Base-by-base conservation (phyloP, 176 grass and related monocot genomes). In the Rhynchospora breviuscula region DNA sequence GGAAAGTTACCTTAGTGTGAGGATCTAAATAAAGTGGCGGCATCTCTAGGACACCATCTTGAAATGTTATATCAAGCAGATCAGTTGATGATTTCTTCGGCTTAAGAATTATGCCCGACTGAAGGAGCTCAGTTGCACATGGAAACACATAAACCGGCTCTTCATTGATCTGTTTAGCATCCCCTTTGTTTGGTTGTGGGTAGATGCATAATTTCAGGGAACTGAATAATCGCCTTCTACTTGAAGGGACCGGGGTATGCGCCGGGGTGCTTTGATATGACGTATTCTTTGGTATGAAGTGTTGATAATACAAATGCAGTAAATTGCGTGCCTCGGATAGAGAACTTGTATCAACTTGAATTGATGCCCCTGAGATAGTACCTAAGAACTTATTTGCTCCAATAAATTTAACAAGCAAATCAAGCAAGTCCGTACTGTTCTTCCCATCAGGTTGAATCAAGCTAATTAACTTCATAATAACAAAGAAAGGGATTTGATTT, bases 401-500 rank as follows among this genome's bases (percentile, higher is more conserved):
- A 19, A 44, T 19, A 80, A 21, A 35, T 59, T 47, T 17, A 9
- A 60, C 77, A 21, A 59, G 70, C 23, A 74, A 51, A 26, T 74
- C 46, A 45, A 74, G 19, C 46, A 74, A 74, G 17, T 74, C 8
- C 19, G 19, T 8, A 13, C 46, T 74, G 0, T 48, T 49, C 45
- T 74, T 74, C 7, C 51, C 9, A 13, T 74, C 46, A 74, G 10
- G 10, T 74, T 74, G 70, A 74, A 51, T 51, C 70, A 74, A 25
- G 70, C 18, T 74, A 74, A 74, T 74, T 51, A 74, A 23, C 19
- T 74, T 74, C n/a, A 13, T 51, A 60, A 56, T 18, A 65, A 81
- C 59, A 64, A 81, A 61, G 10, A 81, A 81, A 8, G 79, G 79
- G 40, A 81, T 81, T 81, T 81, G 79, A 51, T 81, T 81, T n/a